Conservation (phyloP, 2,329 filamentous ascomycete genomes). For the Blastomyces emzantsi region DNA sequence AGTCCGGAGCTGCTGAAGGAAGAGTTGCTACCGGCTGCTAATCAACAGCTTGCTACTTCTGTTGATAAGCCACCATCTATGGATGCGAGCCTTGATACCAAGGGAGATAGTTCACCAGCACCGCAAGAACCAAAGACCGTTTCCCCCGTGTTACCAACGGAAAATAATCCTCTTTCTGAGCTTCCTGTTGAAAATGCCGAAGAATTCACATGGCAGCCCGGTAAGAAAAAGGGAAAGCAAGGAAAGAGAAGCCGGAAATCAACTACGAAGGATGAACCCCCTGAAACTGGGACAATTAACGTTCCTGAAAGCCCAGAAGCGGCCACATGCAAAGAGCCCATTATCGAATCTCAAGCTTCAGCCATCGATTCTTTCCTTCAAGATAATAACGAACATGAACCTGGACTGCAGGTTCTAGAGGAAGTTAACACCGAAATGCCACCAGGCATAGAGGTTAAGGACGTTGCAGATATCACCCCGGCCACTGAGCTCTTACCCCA, state of each 20-base stretch:
- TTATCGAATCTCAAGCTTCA: neutral
- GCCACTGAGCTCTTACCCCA: slow-evolving; percentile 19
- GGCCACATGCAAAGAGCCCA: neutral
- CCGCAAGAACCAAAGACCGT: neutral
- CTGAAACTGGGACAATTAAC: neutral
- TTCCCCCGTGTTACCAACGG: neutral
- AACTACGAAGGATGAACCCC: neutral
- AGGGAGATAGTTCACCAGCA: neutral
- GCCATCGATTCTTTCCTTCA: neutral
- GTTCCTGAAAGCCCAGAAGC: neutral
- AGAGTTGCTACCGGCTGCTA: too few relatives aligned
- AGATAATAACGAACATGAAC: slow-evolving; percentile 5
- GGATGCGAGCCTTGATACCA: neutral
- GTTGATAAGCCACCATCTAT: neutral
- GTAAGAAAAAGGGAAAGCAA: slow-evolving; percentile 20
- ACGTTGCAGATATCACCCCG: neutral
- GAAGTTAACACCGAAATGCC: neutral
- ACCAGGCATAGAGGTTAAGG: neutral
- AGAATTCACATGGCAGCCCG: slow-evolving; percentile 9
- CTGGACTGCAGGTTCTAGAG: slow-evolving; percentile 3
- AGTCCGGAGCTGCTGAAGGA: slow-evolving; percentile 4
- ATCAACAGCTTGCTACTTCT: neutral
- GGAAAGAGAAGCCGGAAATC: slow-evolving; percentile 18
- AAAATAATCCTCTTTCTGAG: slow-evolving; percentile 1
- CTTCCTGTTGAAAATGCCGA: slow-evolving; percentile 13